phyloP scores from a whole-genome alignment of 1,284 basidiomycete genomes.

The Cryptococcus sp. region DNA sequence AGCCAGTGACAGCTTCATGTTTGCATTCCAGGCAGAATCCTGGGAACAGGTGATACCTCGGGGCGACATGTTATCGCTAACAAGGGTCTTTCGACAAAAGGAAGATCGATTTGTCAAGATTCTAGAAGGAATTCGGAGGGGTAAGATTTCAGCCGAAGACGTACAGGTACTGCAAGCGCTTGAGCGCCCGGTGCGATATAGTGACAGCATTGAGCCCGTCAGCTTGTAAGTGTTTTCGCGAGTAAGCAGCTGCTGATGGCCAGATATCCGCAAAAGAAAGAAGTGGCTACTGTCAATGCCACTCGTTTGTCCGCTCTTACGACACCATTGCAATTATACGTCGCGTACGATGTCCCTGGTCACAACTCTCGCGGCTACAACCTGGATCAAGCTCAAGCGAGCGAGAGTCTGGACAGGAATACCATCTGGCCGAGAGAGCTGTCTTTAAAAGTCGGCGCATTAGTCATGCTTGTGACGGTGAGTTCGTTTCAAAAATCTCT shows the following conservation, averaged over 20 bases:
- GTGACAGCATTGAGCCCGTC: constrained; percentile 42
- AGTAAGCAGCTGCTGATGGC: constrained; percentile 5
- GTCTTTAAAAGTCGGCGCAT: constrained; percentile 35
- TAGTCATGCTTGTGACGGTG: constrained; percentile 46
- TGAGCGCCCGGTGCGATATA: constrained; percentile 26
- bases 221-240: constrained; percentile 33
- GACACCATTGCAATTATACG: constrained; percentile 15
- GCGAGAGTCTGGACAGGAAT: constrained; percentile 25
- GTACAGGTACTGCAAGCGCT: constrained; percentile 19
- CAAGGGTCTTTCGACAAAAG: constrained; percentile 72
- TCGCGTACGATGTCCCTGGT: constrained; percentile 26
- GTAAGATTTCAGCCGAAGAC: constrained; percentile 21
- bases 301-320: constrained; percentile 23
- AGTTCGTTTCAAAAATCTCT: constrained; percentile 2
- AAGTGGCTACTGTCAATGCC: constrained; percentile 34
- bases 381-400: constrained; percentile 23
- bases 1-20: constrained; percentile 59
- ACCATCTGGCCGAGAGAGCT: constrained; percentile 34
- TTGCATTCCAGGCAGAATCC: constrained; percentile 37
- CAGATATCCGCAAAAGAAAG: constrained; percentile 27
- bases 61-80: constrained; percentile 54
- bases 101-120: constrained; percentile 52
- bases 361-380: constrained; percentile 21
- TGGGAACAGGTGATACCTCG: constrained; percentile 29
- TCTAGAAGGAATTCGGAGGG: constrained; percentile 47